A percentile compares a stretch with the other conserved stretches of the same genome.
These are phyloP conservation scores for Tanozyma kutaoensis DNA, from an alignment of 805 yeast genomes.

Conservation along the genomic window DNA sequence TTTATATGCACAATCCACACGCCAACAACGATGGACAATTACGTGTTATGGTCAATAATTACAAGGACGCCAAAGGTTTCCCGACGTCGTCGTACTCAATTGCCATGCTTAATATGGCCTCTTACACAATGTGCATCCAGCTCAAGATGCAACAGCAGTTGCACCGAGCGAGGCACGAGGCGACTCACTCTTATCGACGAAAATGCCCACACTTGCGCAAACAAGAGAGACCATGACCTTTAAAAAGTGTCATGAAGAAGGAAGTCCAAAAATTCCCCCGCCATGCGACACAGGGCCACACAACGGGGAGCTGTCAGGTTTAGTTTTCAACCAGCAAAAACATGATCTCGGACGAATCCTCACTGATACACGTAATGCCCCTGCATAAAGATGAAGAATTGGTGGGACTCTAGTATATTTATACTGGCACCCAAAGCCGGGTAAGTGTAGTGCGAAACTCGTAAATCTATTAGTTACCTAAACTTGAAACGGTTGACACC, in stretches of 20 bases:
- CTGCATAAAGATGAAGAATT: conserved; percentile 87
- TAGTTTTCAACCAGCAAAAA: conserved; percentile 99
- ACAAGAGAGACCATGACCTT: conserved; percentile 12
- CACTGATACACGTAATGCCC: conserved; percentile 99
- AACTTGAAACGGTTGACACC: too few species aligned
- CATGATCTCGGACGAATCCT: conserved; percentile 99
- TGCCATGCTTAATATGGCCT: conserved; percentile 24
- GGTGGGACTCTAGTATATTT: conserved; percentile 7
- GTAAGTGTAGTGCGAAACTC: too few species aligned
- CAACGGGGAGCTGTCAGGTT: conserved; percentile 73
- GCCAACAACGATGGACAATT: too few species aligned
- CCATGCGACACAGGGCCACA: conserved; percentile 33
- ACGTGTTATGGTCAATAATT: conserved; percentile 32
- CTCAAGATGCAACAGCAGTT: conserved; percentile 25
- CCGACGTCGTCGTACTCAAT: conserved; percentile 35
- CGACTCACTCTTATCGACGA: conserved; percentile 7
- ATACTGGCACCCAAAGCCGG: too few species aligned
- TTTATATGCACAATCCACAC: too few species aligned
- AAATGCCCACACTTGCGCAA: conserved; percentile 14
- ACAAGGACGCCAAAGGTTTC: conserved; percentile 29
- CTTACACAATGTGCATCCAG: conserved; percentile 26
- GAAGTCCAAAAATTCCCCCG: conserved; percentile 68
- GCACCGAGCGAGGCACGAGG: conserved; percentile 39
- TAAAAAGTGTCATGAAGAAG: conserved; percentile 14
- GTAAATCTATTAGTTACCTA: too few species aligned